Evolutionary conservation across 768 basidiomycete genomes (phyloP).

Genomic region (Suillus bovinus): DNA sequence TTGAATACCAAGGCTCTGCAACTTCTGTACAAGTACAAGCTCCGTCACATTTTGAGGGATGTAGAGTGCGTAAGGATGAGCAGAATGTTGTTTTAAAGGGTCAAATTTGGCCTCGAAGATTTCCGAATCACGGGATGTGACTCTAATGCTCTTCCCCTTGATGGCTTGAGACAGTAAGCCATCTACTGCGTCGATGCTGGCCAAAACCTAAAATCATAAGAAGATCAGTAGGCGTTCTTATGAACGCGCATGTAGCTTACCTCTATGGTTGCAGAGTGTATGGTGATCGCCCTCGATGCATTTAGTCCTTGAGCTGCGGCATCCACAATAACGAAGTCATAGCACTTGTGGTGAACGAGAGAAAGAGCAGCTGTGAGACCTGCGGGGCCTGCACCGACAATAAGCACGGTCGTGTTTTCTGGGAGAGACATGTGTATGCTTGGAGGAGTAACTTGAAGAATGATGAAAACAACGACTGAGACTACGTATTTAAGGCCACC

Average conservation of each 20-base stretch:
- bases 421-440: neutral
- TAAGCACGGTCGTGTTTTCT: slow-evolving; percentile 40
- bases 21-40: slow-evolving; percentile 35
- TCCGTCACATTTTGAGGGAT: slow-evolving; percentile 49
- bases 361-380: slow-evolving; percentile 49
- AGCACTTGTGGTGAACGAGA: slow-evolving; percentile 35
- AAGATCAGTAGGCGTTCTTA: neutral
- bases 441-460: no score
- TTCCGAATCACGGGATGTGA: slow-evolving; percentile 31
- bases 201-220: slow-evolving; percentile 40
- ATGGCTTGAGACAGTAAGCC: slow-evolving; percentile 33
- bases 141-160: slow-evolving; percentile 27
- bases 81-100: slow-evolving; percentile 40
- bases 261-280: slow-evolving; percentile 51
- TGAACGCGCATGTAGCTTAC: slow-evolving; percentile 22
- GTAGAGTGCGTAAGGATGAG: slow-evolving; percentile 42
- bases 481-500: neutral
- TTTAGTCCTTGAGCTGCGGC: slow-evolving; percentile 25
- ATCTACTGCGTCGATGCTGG: slow-evolving; percentile 39
- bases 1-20: slow-evolving; percentile 33
- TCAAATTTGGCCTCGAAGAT: slow-evolving; percentile 34
- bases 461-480: no score
- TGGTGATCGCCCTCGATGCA: slow-evolving; percentile 41
- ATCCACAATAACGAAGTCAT: slow-evolving; percentile 40
- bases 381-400: slow-evolving; percentile 52